These are phyloP conservation scores for Termitomyces sp. DNA, from an alignment of 768 basidiomycete genomes.

Conservation along the genomic window DNA sequence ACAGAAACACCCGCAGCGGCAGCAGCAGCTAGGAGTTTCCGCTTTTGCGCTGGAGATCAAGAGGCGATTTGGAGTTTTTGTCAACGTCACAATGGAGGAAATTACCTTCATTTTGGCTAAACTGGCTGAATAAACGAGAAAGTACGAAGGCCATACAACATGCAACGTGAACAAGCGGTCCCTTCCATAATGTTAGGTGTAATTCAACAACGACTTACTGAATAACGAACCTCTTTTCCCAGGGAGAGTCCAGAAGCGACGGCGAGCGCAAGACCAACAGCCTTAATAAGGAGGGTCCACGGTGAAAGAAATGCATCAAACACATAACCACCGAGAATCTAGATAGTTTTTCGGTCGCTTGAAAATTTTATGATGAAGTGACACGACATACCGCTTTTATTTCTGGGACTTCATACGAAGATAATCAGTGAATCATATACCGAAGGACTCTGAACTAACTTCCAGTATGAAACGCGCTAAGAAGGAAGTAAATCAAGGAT, in stretches of 20 bases:
- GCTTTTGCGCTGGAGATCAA: slow-evolving; percentile 57
- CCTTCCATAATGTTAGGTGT: slow-evolving; percentile 33
- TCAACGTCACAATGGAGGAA: neutral
- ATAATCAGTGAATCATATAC: neutral
- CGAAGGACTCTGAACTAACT: slow-evolving; percentile 41
- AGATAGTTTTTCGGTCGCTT: neutral
- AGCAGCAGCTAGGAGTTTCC: slow-evolving; percentile 77
- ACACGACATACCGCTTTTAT: slow-evolving; percentile 62
- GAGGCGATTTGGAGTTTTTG: neutral
- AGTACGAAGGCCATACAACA: slow-evolving; percentile 77
- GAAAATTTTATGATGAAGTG: neutral
- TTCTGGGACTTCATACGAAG: slow-evolving; percentile 54
- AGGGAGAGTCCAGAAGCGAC: slow-evolving; percentile 84
- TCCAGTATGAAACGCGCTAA: slow-evolving; percentile 75
- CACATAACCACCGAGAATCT: slow-evolving; percentile 84
- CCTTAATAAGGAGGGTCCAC: slow-evolving; percentile 85
- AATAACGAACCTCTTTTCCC: slow-evolving; percentile 68
- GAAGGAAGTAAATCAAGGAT: slow-evolving; percentile 5
- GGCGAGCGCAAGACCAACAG: slow-evolving; percentile 75
- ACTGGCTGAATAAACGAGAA: slow-evolving; percentile 64
- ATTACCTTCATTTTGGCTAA: slow-evolving; percentile 74
- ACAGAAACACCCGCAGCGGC: slow-evolving; percentile 87
- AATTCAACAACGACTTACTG: slow-evolving; percentile 6
- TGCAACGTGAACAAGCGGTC: slow-evolving; percentile 82
- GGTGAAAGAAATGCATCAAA: slow-evolving; percentile 83